Evolutionary conservation across 148 eudicot genomes (phyloP).

Genomic region (Silene conica): DNA sequence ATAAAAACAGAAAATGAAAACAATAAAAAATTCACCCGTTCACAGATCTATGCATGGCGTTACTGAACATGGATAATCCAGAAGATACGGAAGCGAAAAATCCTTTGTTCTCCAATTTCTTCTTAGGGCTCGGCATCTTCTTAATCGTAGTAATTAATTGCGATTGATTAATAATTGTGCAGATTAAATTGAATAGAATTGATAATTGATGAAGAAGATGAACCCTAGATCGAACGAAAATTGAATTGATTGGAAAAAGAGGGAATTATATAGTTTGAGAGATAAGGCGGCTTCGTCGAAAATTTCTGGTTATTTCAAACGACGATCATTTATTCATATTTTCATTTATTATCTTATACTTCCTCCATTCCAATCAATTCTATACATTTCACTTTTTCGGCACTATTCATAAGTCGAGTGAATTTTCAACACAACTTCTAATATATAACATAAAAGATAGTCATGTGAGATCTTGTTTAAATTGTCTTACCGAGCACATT

Average conservation of each 20-base stretch:
- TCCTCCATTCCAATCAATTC: too few relatives aligned
- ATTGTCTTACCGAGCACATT: too few relatives aligned
- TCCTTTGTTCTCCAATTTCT: slow-evolving; percentile 41
- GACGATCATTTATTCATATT: too few relatives aligned
- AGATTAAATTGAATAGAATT: background rate
- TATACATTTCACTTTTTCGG: too few relatives aligned
- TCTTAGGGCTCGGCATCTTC: slow-evolving; percentile 47
- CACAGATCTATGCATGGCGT: slow-evolving; percentile 74
- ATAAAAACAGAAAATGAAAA: background rate
- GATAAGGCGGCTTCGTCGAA: background rate
- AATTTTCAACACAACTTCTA: too few relatives aligned
- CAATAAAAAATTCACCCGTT: slow-evolving; percentile 15
- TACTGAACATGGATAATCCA: slow-evolving; percentile 63
- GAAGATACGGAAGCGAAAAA: slow-evolving; percentile 72
- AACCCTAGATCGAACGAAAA: slow-evolving; percentile 31
- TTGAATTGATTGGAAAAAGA: background rate
- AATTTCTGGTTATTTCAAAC: background rate
- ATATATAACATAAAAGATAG: too few relatives aligned
- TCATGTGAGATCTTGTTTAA: too few relatives aligned
- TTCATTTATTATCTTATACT: too few relatives aligned
- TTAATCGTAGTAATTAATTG: background rate
- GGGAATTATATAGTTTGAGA: background rate
- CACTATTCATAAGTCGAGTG: too few relatives aligned
- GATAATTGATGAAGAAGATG: slow-evolving; percentile 6
- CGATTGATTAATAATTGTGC: background rate